Conservation (phyloP, 2,329 filamentous ascomycete genomes). For the Basipetospora chlamydospora region DNA sequence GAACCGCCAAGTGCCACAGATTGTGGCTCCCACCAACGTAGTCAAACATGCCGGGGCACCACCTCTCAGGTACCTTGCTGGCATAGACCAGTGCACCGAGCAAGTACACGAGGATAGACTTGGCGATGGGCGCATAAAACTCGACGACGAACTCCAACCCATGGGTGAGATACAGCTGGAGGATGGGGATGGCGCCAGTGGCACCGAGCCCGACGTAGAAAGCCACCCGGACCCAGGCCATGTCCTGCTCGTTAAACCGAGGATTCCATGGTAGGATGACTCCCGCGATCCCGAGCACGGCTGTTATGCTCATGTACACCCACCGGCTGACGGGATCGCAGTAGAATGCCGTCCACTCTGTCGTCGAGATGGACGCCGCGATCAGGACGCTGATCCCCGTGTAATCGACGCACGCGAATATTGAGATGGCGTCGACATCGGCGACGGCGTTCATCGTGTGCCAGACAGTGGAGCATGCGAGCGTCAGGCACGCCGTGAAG, state of each 20-base stretch:
- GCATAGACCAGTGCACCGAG: constrained; percentile 77
- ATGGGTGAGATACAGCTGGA: constrained; percentile 67
- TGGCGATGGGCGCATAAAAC: constrained; percentile 78
- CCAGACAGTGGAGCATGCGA: constrained; percentile 92
- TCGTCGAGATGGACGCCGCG: constrained; percentile 92
- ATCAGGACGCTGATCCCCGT: constrained; percentile 93
- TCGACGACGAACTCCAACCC: constrained; percentile 68
- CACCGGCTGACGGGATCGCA: constrained; percentile 82
- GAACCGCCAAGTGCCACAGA: constrained; percentile 88
- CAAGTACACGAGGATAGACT: constrained; percentile 78
- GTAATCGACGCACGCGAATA: constrained; percentile 96
- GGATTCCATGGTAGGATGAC: constrained; percentile 94
- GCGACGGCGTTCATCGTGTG: constrained; percentile 98
- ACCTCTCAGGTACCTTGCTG: constrained; percentile 82
- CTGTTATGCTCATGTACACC: constrained; percentile 72
- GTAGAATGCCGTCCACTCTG: constrained; percentile 97
- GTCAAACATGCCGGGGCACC: constrained; percentile 85
- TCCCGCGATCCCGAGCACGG: constrained; percentile 67
- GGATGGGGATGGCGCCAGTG: constrained; percentile 78
- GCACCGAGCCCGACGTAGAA: constrained; percentile 82
- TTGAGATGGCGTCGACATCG: constrained; percentile 75
- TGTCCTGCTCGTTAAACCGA: constrained; percentile 79
- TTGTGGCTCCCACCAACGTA: constrained; percentile 94
- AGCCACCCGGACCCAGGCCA: constrained; percentile 81
- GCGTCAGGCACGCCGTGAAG: constrained; percentile 85